A percentile compares a stretch with the other conserved stretches of the same genome.
These are phyloP conservation scores for Hyphopichia buzzinii DNA, from an alignment of 1,139 yeast species.

Conservation along the genomic window DNA sequence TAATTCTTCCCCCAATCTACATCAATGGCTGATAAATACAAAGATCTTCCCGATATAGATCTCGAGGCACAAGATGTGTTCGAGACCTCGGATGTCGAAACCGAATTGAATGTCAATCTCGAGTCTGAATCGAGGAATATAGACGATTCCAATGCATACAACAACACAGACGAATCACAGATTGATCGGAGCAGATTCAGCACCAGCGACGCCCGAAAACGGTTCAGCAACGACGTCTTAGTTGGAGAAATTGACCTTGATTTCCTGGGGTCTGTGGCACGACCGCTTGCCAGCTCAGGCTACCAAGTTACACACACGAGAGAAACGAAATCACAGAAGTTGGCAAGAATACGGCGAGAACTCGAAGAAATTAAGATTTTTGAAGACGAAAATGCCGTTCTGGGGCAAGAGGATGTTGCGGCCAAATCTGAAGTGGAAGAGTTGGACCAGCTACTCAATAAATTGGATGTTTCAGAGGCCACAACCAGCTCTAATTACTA, in stretches of 20 bases:
- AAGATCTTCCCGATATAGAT: slow-evolving; percentile 29
- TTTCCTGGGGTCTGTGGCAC: slow-evolving; percentile 35
- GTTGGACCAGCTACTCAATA: slow-evolving; percentile 1
- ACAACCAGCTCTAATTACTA: slow-evolving; percentile 5
- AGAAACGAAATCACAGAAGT: slow-evolving; percentile 43
- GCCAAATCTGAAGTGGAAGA: slow-evolving; percentile 4
- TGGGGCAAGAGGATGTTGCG: slow-evolving; percentile 8
- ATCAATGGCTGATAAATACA: slow-evolving; percentile 14
- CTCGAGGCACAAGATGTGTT: slow-evolving; percentile 35
- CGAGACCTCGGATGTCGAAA: slow-evolving; percentile 51
- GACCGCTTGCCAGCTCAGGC: slow-evolving; percentile 22
- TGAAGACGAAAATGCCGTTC: slow-evolving; percentile 7
- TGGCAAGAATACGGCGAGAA: slow-evolving; percentile 46
- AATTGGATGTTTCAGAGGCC: slow-evolving; percentile 1
- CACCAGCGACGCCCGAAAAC: slow-evolving; percentile 19
- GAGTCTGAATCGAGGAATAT: slow-evolving; percentile 13
- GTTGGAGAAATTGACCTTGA: slow-evolving; percentile 18
- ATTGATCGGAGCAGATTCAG: slow-evolving; percentile 21
- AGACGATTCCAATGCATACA: too few species aligned
- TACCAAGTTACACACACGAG: slow-evolving; percentile 20
- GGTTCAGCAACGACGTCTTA: slow-evolving; percentile 17
- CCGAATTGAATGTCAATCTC: slow-evolving; percentile 11
- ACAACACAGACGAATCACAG: slow-evolving; percentile 11
- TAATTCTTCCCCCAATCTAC: too few species aligned
- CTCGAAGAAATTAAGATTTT: slow-evolving; percentile 32